Base-by-base conservation (phyloP, 2,329 filamentous ascomycete genomes). In the Aspergillus sp. region DNA sequence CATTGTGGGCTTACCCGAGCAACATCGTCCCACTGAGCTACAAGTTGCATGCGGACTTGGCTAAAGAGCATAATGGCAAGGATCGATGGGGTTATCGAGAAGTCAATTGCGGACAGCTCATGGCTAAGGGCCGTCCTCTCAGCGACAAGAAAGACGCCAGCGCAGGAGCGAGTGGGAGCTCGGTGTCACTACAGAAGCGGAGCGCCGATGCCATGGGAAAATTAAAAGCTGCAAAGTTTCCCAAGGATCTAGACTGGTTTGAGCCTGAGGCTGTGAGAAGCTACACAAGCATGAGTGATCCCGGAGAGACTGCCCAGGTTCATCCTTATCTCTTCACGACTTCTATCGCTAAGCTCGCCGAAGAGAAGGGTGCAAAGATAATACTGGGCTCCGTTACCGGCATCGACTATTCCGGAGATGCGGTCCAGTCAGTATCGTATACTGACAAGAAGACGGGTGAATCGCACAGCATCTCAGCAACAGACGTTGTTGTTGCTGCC, bases 251-350 rank as follows among this genome's bases (percentile, higher is more conserved):
- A 11, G 89, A 96, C 75, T 99, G 93, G 92, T 82, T 98, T 44
- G 86, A 90, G 55, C 78, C 83, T 1, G 85, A 88, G 4, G 79
- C 88, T 2, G 78, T 96, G 21, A 79, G 80, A 56, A 81, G 82
- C 19, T 98, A 96, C 77, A 86, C 91, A 36, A 87, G 89, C 71
- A 97, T 98, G 92, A 92, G 91, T 2, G 88, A 86, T 2, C 86
- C 87, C 0, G 84, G 83, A 1, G 90, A 92, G 62, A 98, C 95
- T 1, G 91, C 95, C 0, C 95, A 99, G 77, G 94, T 98, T 2
- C 94, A 99, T 70, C 95, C 95, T 0, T 90, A 89, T 63, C 88
- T 92, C 48, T 98, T 99, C 72, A 98, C 95, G 0, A 94, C 86
- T 0, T 83, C 88, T 15, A 96, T 98, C 76, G 91, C 90, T 4